These are phyloP conservation scores for Rhinocladiella similis DNA, from an alignment of 2,329 filamentous ascomycete species.

Conservation along the genomic window DNA sequence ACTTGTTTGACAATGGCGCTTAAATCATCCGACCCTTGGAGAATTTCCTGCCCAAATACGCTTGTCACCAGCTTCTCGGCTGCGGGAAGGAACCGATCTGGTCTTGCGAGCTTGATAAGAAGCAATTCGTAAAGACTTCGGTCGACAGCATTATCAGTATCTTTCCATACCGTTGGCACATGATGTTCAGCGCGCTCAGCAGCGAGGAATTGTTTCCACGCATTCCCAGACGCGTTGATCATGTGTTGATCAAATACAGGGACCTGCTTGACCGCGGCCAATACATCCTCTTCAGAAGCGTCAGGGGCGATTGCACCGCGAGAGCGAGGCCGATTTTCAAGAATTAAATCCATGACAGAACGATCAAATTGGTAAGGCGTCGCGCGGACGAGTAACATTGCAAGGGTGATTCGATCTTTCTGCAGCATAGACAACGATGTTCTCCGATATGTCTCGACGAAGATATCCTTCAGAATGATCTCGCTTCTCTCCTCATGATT, in stretches of 20 bases:
- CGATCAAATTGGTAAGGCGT: slow-evolving; percentile 97
- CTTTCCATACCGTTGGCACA: slow-evolving; percentile 75
- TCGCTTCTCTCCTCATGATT: slow-evolving; percentile 80
- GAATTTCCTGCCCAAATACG: slow-evolving; percentile 80
- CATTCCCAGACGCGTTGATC: slow-evolving; percentile 61
- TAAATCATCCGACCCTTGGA: slow-evolving; percentile 83
- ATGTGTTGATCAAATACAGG: slow-evolving; percentile 68
- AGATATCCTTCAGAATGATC: slow-evolving; percentile 87
- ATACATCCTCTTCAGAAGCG: slow-evolving; percentile 65
- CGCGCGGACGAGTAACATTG: slow-evolving; percentile 91
- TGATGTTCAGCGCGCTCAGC: slow-evolving; percentile 85
- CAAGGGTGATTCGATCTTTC: slow-evolving; percentile 90
- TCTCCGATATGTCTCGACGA: slow-evolving; percentile 86
- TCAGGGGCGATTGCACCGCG: slow-evolving; percentile 78
- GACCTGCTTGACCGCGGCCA: slow-evolving; percentile 68
- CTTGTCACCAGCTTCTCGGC: slow-evolving; percentile 86
- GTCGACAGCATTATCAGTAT: slow-evolving; percentile 65
- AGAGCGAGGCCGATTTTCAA: slow-evolving; percentile 68
- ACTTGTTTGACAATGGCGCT: slow-evolving; percentile 82
- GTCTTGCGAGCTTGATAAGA: slow-evolving; percentile 89
- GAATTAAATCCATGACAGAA: slow-evolving; percentile 77
- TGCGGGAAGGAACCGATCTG: slow-evolving; percentile 90
- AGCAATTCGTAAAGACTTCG: slow-evolving; percentile 80
- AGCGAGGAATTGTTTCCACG: slow-evolving; percentile 78
- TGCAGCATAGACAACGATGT: slow-evolving; percentile 92